Base-by-base conservation (phyloP, 2,329 filamentous ascomycete species). In the Exophiala spinifera region DNA sequence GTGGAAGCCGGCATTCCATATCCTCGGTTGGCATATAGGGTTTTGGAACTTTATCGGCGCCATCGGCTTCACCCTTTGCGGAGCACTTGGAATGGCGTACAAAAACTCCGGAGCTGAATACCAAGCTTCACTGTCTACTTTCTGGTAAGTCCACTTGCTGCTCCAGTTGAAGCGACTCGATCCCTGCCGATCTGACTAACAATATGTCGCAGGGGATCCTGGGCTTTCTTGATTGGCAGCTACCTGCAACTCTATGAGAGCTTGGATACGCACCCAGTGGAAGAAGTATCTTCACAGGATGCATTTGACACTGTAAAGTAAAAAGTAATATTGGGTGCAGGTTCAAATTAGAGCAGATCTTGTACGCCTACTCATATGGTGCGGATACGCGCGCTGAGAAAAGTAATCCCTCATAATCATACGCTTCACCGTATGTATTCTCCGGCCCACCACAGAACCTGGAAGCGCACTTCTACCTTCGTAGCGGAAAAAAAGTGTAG, bases 11-110 rank as follows among this genome's bases (percentile, higher is more conserved):
- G 80, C 82, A 0, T 74, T 72, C 3, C 64, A 67, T 2, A 72
- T 82, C 0, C 72, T 88, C 1, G 84, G 84, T 3, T 87, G 84
- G 85, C 82, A 87, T 66, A 79, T 88, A 60, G 84, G 82, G 0
- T 67, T 79, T 7, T 87, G 83, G 82, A 87, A 87, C 61, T 66
- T 85, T 1, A 70, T 87, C 17, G 85, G 85, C 1, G 79, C 79
- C 1, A 63, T 86, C 20, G 84, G 84, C 0, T 87, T 86, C 64
- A 85, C 81, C 4, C 70, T 83, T 0, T 83, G 79, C 56, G 81
- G 80, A n/a, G 80, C 76, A 1, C 64, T 84, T 25, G 81, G 80
- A 0, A 80, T 60, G 49, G 79, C 69, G 10, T 66, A 65, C 6
- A 69, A 64, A 20, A 67, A 72, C 50, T 69, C 68, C 15, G 71